Percentiles rank a stretch among this genome's conserved stretches.
These are phyloP conservation scores for Fragilaria crotonensis DNA, from an alignment of 108 stramenopile genomes.

Conservation along the genomic window DNA sequence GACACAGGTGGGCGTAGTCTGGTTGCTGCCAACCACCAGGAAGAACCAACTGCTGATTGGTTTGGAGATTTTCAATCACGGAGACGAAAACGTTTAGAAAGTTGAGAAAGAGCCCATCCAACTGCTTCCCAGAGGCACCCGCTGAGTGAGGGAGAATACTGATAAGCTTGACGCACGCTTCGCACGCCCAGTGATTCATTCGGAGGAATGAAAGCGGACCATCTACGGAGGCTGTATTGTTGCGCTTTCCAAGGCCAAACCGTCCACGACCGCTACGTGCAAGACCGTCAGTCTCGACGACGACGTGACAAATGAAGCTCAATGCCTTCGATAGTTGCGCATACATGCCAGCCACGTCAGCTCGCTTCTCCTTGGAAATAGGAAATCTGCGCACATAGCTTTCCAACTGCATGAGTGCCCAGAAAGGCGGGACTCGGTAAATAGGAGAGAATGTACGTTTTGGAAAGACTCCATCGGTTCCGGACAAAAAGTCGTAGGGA, in stretches of 20 bases:
- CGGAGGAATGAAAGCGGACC: conserved; percentile 51
- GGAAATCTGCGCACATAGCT: conserved; percentile 62
- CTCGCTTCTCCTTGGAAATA: conserved; percentile 36
- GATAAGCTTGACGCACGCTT: conserved; percentile 79
- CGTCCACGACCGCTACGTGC: conserved; percentile 28
- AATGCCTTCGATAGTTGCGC: conserved; percentile 78
- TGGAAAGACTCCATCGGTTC: conserved; percentile 63
- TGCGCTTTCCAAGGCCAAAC: conserved; percentile 15
- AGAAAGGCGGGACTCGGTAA: conserved; percentile 79
- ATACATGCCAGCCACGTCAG: conserved; percentile 58
- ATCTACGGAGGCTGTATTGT: conserved; percentile 11
- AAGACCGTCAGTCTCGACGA: conserved; percentile 49
- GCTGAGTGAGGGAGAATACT: conserved; percentile 75
- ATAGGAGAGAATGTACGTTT: conserved; percentile 77
- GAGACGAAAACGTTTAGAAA: conserved; percentile 85
- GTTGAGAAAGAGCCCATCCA: conserved; percentile 77
- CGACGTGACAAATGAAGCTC: conserved; percentile 75
- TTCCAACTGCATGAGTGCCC: conserved; percentile 76
- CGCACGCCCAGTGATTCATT: conserved; percentile 68
- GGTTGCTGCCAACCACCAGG: conserved; percentile 91
- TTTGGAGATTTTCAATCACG: conserved; percentile 67
- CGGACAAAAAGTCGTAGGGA: conserved; percentile 74
- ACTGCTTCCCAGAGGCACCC: conserved; percentile 64
- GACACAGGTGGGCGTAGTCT: conserved; percentile 63
- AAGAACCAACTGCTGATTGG: conserved; percentile 69